Conservation (phyloP, 148 eudicot species). For the Heliosperma pusillum region DNA sequence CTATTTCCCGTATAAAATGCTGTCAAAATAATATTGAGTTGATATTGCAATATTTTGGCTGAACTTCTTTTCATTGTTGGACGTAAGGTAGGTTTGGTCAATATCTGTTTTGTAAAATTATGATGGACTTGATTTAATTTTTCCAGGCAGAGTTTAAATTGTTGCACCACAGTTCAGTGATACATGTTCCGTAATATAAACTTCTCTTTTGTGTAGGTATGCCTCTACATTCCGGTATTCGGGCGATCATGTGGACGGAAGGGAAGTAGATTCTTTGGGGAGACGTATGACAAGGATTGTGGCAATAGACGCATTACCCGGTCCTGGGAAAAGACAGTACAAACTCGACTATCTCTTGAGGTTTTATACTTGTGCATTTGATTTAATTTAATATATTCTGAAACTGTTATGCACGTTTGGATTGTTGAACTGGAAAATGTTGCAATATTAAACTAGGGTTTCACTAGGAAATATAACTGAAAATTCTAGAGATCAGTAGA, state of each 20-base stretch:
- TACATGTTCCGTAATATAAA: neutral
- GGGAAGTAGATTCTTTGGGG: constrained; percentile 51
- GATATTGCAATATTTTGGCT: neutral
- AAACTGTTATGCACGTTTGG: neutral
- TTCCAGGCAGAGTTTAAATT: neutral
- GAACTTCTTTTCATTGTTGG: neutral
- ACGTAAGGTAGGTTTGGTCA: neutral
- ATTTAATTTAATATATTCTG: neutral
- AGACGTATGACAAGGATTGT: constrained; percentile 77
- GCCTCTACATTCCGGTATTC: constrained; percentile 72
- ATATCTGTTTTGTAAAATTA: neutral
- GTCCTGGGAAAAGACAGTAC: constrained; percentile 71
- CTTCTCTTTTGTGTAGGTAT: constrained; percentile 42
- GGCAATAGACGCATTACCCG: constrained; percentile 78
- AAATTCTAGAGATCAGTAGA: neutral
- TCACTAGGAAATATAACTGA: neutral
- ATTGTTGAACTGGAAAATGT: neutral
- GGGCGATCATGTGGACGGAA: constrained; percentile 63
- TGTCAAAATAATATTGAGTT: neutral
- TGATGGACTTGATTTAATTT: constrained; percentile 11
- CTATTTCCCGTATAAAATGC: neutral
- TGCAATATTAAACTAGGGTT: neutral
- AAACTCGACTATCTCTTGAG: constrained; percentile 54
- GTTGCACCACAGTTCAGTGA: neutral
- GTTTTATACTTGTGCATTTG: constrained; percentile 28